Evolutionary conservation across 2,329 filamentous ascomycete genomes (phyloP), one percentile per base, ranked within the genome.

Genomic region (Ceratocystis albifundus): DNA sequence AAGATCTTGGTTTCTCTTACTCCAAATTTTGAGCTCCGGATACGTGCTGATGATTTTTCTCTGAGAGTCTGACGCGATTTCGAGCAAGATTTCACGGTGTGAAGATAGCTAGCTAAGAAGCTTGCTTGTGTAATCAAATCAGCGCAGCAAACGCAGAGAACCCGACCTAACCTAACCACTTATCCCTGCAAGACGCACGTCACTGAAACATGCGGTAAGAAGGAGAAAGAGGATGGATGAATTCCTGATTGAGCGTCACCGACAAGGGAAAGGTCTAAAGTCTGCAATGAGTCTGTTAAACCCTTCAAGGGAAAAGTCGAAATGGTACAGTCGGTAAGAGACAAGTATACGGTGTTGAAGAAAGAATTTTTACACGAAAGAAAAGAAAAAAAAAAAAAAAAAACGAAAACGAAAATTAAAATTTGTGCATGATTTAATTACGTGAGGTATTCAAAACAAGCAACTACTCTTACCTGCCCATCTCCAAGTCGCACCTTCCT

Each of bases 201-300:
- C 55, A 36, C 55, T 59, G 55, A 59, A 59, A 59, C 55, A 59
- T 36, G n/a, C 55, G 55, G 55, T 28, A 57, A 5, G 25, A 57
- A 17, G 32, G 30, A 36, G 22, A 41, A 36, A 22, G 44, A 22
- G 48, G 20, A 20, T n/a, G 41, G 17, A 44, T n/a, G 41, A 7
- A 44, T 32, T 30, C 17, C 25, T 32, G 41, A 30, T 32, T 8
- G 36, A 8, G 57, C 4, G 28, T 22, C 59, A 20, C 15, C 4
- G 45, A 4, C n/a, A 25, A 12, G n/a, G 22, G 48, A 25, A 53
- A 53, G n/a, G 48, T 8, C 46, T 17, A 53, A 53, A 6, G 48
- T 8, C 46, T 17, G 46, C 22, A 12, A 7, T 15, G 6, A 12
- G 46, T 50, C 5, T 1, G n/a, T 25, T 25, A 53, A 25, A 15